Evolutionary conservation across 192 early-diverging fungal species (phyloP), one percentile per base, ranked within the genome.

Genomic region (Haplosporangium gracile): DNA sequence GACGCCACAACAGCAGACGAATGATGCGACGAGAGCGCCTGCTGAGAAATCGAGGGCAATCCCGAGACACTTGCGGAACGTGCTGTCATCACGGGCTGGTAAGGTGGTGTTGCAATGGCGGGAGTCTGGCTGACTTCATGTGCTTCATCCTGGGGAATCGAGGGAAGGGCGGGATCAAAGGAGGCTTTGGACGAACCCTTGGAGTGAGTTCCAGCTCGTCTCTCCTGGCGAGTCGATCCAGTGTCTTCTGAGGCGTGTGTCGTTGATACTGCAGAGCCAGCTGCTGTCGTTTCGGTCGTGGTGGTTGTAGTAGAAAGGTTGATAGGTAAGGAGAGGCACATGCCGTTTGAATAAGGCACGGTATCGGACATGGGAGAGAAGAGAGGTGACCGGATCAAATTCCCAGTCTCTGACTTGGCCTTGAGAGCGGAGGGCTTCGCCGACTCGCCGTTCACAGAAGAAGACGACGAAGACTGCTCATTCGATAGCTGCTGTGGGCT

Each of bases 321-420:
- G 51, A 85, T 85, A 1, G 82, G 82, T 40, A 85, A 16, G 1
- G 82, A 74, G 13, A 79, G 51, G 47, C 82, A 85, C 82, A 85
- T 85, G 2, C 78, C 78, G 20, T 80, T 85, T 0, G 83, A 80
- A 39, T 80, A 85, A 1, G 83, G 83, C 20, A 85, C 83, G 20
- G 43, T 74, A 16, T 85, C 83, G 4, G 83, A 72, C 7, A 26
- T 69, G 22, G 77, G 45, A 18, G 78, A 80, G 32, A 85, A 85
- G 26, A 85, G 45, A 24, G 83, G 83, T 0, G 74, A 80, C 26
- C 75, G 38, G 7, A 85, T 42, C 34, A 85, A 63, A 22, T 32
- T 71, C 39, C 68, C 63, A 22, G 4, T 71, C 20, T 76, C 81
- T 2, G 78, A 47, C 22, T 85, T 85, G 69, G 40, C 20, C 22